These are phyloP conservation scores for Raffaelea deltoideospora DNA, from an alignment of 2,329 filamentous ascomycete genomes.

Conservation along the genomic window DNA sequence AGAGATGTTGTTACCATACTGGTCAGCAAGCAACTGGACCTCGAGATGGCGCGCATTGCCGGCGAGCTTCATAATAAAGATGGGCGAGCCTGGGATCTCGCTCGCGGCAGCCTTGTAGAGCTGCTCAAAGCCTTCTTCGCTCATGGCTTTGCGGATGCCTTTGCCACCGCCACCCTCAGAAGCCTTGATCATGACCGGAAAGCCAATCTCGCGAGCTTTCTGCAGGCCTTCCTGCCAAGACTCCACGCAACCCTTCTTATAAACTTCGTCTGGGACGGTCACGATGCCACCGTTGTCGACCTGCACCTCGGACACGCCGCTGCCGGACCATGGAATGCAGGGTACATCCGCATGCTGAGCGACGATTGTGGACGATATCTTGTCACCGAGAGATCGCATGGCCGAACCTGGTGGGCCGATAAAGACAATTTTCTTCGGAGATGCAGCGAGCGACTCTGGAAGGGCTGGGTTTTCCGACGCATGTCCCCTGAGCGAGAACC, in stretches of 20 bases:
- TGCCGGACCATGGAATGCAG: conserved; percentile 98
- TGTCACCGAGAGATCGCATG: conserved; percentile 98
- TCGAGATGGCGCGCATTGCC: conserved; percentile 94
- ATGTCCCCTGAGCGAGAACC: conserved; percentile 53
- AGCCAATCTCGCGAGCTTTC: conserved; percentile 81
- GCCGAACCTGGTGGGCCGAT: conserved; percentile 95
- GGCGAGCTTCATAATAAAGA: conserved; percentile 99
- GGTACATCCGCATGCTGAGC: conserved; percentile 93
- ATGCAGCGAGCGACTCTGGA: conserved; percentile 88
- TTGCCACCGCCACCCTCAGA: conserved; percentile 98
- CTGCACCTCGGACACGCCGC: conserved; percentile 68
- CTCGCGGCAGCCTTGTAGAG: conserved; percentile 93
- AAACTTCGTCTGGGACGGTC: conserved; percentile 73
- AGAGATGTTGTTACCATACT: conserved; percentile 99
- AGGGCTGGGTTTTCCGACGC: conserved; percentile 97
- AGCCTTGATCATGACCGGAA: conserved; percentile 99
- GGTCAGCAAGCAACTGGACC: conserved; percentile 91
- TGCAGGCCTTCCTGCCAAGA: conserved; percentile 80
- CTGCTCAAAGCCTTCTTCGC: conserved; percentile 68
- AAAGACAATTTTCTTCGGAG: conserved; percentile 97
- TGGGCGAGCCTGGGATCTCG: conserved; percentile 95
- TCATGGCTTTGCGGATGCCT: conserved; percentile 89
- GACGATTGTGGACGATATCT: conserved; percentile 98
- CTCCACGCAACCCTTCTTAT: conserved; percentile 79
- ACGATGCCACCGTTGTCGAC: conserved; percentile 77